These are phyloP conservation scores for Stagonosporopsis tanaceti DNA, from an alignment of 2,329 filamentous ascomycete species.

Conservation along the genomic window DNA sequence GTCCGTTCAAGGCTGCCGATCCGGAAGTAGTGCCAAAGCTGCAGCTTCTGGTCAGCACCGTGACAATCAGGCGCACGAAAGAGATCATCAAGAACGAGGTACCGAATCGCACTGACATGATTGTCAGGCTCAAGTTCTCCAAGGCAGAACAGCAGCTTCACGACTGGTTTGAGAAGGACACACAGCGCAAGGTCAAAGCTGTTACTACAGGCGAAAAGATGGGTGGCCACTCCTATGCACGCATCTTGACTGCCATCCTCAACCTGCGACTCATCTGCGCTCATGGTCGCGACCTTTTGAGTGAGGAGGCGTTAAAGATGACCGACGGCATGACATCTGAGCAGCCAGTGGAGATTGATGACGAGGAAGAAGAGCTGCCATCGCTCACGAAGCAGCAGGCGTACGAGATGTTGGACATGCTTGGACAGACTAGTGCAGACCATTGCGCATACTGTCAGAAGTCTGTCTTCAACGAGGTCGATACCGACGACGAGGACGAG, in stretches of 20 bases:
- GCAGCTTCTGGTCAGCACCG: constrained; percentile 89
- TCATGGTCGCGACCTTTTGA: constrained; percentile 90
- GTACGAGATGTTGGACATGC: constrained; percentile 84
- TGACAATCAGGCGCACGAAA: constrained; percentile 89
- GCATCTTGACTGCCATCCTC: constrained; percentile 90
- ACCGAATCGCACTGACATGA: constrained; percentile 72
- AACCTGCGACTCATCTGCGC: constrained; percentile 90
- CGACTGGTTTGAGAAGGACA: constrained; percentile 82
- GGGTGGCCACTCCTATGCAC: constrained; percentile 88
- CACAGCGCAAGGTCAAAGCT: constrained; percentile 79
- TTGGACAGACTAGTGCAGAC: constrained; percentile 82
- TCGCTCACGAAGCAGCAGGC: constrained; percentile 74
- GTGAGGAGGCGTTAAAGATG: constrained; percentile 79
- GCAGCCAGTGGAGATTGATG: constrained; percentile 88
- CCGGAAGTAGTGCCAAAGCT: constrained; percentile 84
- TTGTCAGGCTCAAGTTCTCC: constrained; percentile 78
- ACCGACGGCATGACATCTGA: constrained; percentile 83
- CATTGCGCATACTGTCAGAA: constrained; percentile 69
- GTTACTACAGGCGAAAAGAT: constrained; percentile 72
- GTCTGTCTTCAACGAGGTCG: constrained; percentile 48
- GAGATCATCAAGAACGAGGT: constrained; percentile 75
- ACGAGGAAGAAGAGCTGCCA: constrained; percentile 70
- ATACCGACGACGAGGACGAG: constrained; percentile 52
- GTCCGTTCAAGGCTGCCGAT: constrained; percentile 87
- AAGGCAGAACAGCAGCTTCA: constrained; percentile 79